Base-by-base conservation (phyloP, 1,284 basidiomycete species). In the Takashimella tepidaria region DNA sequence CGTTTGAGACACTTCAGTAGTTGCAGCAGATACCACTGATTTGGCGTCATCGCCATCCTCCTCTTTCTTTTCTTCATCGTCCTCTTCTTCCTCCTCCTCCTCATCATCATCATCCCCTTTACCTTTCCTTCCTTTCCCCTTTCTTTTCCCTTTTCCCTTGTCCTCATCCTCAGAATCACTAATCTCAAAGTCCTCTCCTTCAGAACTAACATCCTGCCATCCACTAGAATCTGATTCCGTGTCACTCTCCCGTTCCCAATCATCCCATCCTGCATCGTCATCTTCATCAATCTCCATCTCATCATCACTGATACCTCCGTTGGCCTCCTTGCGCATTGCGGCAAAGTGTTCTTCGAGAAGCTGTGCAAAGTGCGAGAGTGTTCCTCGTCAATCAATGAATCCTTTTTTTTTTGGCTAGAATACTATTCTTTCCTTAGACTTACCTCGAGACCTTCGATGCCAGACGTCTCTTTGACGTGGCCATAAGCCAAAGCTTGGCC, bases 401-500 rank as follows among this genome's bases (percentile, higher is more conserved):
- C 42, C 19, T n/a, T 11, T 22, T 21, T 8, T 40, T 4, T 49
- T 40, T 42, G 23, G 42, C 16, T 57, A 44, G 21, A 26, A 37
- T 37, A 37, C 31, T 37, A 16, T 37, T 10, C 10, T 27, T 44
- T 26, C 53, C 42, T 37, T 43, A 45, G 19, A 76, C 84, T 54
- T 72, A 90, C 88, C 59, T 85, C 81, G 58, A 97, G 80, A 47
- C 93, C 96, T 55, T 95, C 92, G 66, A 99, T 97, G 55, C 92
- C 89, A 19, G 85, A 74, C 12, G 79, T 73, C 19, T 86, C 85
- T 54, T 85, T 80, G 10, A 82, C 79, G 67, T 92, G 86, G 26
- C 95, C 95, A 64, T 87, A 98, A 1, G 87, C 86, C 20, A 88
- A 76, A 2, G 86, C 86, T 63, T 85, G 83, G 31, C 70, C 79